Percentiles rank a stretch among this genome's conserved stretches.
These are phyloP conservation scores for Eragrostis nindensis DNA, from an alignment of 176 grass and related monocot genomes.

Conservation along the genomic window DNA sequence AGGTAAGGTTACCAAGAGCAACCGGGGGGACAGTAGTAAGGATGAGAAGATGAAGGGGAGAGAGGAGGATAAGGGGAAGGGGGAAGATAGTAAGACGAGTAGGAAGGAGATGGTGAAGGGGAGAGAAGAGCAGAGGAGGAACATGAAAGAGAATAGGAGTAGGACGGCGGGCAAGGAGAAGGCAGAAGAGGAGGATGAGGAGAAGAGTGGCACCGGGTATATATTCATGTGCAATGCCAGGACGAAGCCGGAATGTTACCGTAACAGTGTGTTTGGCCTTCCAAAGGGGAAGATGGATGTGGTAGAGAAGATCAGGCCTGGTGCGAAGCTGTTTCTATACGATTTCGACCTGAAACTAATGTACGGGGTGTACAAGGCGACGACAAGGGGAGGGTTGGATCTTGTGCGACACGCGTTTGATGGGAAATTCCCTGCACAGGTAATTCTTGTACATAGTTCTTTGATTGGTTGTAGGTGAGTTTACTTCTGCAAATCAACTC, in stretches of 20 bases:
- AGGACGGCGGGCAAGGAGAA: background rate
- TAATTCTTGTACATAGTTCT: constrained; percentile 29
- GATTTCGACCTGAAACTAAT: constrained; percentile 79
- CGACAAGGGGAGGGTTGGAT: constrained; percentile 57
- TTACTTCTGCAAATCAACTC: background rate
- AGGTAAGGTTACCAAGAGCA: background rate
- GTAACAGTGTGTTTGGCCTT: constrained; percentile 53
- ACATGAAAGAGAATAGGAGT: background rate
- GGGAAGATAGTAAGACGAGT: background rate
- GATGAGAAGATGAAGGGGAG: background rate
- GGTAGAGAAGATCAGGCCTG: constrained; percentile 63
- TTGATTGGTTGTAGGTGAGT: constrained; percentile 6
- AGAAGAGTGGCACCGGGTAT: constrained; percentile 26
- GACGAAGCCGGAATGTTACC: constrained; percentile 78
- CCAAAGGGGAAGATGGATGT: constrained; percentile 57
- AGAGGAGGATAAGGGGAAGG: background rate
- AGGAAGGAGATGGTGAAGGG: background rate
- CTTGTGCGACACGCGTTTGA: constrained; percentile 45
- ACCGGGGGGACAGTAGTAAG: background rate
- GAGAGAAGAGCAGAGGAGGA: background rate
- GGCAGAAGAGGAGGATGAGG: background rate
- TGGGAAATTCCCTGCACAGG: constrained; percentile 72
- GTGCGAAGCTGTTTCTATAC: constrained; percentile 66
- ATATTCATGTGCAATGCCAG: constrained; percentile 79
- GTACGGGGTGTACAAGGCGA: constrained; percentile 75